phyloP scores from a whole-genome alignment of 345 rosid genomes.

The Reutealis trisperma region DNA sequence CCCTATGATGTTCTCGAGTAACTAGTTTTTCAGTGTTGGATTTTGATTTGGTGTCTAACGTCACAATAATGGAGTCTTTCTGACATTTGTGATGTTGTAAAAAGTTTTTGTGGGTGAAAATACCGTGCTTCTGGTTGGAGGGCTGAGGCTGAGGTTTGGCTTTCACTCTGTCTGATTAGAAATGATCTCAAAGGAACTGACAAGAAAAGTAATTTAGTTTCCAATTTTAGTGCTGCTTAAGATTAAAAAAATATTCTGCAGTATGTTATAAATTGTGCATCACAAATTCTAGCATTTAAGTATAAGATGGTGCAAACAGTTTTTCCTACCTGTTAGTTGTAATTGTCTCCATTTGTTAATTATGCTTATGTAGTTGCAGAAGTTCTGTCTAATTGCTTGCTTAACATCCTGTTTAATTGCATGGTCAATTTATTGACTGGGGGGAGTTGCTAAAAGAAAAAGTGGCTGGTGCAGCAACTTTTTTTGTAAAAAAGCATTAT shows the following conservation, averaged over 20 bases:
- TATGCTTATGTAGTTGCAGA: slow-evolving; percentile 13
- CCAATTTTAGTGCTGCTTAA: too few species aligned
- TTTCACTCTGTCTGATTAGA: not conserved
- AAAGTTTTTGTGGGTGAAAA: not conserved
- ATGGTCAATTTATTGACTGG: not conserved
- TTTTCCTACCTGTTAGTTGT: not conserved
- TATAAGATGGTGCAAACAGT: too few species aligned
- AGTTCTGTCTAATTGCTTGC: slow-evolving; percentile 10
- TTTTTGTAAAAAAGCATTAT: not conserved
- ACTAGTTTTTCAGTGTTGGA: not conserved
- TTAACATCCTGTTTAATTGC: not conserved
- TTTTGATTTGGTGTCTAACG: not conserved
- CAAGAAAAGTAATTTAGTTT: not conserved
- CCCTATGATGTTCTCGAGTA: not conserved
- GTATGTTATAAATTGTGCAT: too few species aligned
- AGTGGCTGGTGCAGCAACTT: not conserved
- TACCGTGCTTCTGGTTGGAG: not conserved
- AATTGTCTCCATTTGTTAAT: too few species aligned
- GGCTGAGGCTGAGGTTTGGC: not conserved
- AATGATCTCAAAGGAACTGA: not conserved
- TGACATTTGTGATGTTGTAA: not conserved
- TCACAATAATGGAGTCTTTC: not conserved
- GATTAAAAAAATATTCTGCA: too few species aligned
- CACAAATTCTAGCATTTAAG: too few species aligned
- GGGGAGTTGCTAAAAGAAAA: not conserved